Percentiles rank a stretch among this genome's conserved stretches.
Evolutionary conservation across 345 rosid species (phyloP).

Genomic region (Ceriops tagal): DNA sequence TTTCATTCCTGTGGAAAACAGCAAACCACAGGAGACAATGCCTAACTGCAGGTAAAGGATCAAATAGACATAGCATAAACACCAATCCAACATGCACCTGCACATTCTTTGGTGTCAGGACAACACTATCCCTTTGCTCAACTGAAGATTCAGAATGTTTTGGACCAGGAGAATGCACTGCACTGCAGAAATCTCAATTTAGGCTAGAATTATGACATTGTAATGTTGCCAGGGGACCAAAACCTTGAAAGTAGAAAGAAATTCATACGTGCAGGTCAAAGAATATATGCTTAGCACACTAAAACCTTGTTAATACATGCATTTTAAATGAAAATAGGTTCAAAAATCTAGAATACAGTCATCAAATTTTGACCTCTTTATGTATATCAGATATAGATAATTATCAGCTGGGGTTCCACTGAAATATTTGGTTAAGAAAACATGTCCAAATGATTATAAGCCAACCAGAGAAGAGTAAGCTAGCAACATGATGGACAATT

Average conservation of each 20-base stretch:
- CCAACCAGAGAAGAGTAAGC: too few species aligned
- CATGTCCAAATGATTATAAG: too few species aligned
- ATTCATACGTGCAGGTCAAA: not conserved
- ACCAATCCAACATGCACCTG: slow-evolving; percentile 51
- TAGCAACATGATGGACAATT: too few species aligned
- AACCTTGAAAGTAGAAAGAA: slow-evolving; percentile 1
- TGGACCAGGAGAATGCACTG: slow-evolving; percentile 70
- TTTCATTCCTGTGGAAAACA: not conserved
- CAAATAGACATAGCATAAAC: slow-evolving; percentile 5
- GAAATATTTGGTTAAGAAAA: too few species aligned
- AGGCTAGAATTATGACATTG: slow-evolving; percentile 19
- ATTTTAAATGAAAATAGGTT: not conserved
- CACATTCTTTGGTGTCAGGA: slow-evolving; percentile 93
- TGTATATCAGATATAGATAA: not conserved
- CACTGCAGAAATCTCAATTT: slow-evolving; percentile 52
- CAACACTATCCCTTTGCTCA: slow-evolving; percentile 72
- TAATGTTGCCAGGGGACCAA: not conserved
- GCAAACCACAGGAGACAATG: slow-evolving; percentile 3
- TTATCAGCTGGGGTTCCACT: not conserved
- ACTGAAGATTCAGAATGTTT: slow-evolving; percentile 64
- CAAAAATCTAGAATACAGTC: not conserved
- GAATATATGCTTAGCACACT: not conserved
- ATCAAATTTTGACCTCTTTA: not conserved
- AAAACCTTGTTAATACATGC: not conserved
- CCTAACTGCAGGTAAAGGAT: not conserved